Conservation (phyloP, 495 filamentous ascomycete species). For the Poronia punctata region DNA sequence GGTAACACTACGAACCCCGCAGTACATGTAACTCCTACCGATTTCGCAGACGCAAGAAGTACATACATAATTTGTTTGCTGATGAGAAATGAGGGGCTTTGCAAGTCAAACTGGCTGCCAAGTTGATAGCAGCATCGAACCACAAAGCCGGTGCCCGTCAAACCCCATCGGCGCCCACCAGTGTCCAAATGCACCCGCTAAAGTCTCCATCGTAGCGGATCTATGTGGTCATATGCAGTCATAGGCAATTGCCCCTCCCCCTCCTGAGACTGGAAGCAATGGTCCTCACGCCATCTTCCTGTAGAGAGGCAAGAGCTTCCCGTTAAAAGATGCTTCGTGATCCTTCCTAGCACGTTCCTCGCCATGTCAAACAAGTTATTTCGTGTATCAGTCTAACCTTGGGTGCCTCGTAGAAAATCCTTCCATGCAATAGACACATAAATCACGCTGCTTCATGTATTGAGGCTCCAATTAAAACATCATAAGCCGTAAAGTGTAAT, state of each 20-base stretch:
- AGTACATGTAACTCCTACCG: constrained; percentile 1
- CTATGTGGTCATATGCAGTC: constrained; percentile 5
- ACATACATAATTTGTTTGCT: background rate
- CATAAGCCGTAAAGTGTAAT: background rate
- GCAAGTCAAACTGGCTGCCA: background rate
- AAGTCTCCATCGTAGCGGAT: no score
- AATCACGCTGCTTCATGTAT: background rate
- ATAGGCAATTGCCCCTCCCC: constrained; percentile 9
- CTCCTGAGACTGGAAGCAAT: constrained; percentile 2
- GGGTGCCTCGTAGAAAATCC: no score
- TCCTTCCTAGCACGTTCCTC: background rate
- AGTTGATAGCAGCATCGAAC: constrained; percentile 3
- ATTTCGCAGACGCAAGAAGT: background rate
- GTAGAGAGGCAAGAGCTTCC: no score
- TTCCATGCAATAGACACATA: no score
- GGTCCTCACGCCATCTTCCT: background rate
- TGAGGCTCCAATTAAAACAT: background rate
- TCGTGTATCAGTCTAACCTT: no score
- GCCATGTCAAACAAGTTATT: no score
- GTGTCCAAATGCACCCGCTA: no score
- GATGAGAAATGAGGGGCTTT: background rate
- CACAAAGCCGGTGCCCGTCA: background rate
- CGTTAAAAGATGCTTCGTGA: constrained; percentile 3
- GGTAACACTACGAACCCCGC: no score
- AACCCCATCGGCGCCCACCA: no score